Base-by-base conservation (phyloP, 148 eudicot genomes). In the Selenicereus undatus region DNA sequence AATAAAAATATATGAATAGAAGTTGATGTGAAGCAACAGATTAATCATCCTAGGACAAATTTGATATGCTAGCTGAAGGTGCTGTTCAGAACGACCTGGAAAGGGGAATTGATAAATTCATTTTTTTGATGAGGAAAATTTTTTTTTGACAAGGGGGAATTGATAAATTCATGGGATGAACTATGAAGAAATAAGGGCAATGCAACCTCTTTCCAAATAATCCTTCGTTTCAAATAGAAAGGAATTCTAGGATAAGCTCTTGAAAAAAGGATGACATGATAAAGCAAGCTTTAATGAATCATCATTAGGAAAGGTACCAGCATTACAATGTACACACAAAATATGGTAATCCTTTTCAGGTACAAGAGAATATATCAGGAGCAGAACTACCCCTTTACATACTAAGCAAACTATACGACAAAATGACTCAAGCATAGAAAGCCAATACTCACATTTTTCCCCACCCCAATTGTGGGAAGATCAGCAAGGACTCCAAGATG, bases 401-500 rank as follows among this genome's bases (percentile, higher is more conserved):
- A 18, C 27, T 39, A 24, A 71, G 39, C 52, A 4, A 39, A 39
- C 3, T 72, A 16, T 42, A 48, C 16, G 36, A 26, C 51, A 69
- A 56, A 81, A 66, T 22, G 77, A 69, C 35, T 58, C 11, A 69
- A 42, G 60, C 51, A 42, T 70, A 36, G 35, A 71, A 60, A 73
- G 30, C 43, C 42, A 72, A 56, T 82, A 84, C 98, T 89, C 89
- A 94, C 97, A 85, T 91, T 93, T 89, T 93, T 96, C 76, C 97
- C 99, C 56, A 96, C 85, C 77, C 99, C 97, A 78, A 93, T 88
- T 51, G 98, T 86, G 27, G 99, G 98, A 81, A 96, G 84, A 89
- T 90, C 88, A 79, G 90, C 95, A 70, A 93, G 83, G 81, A 96
- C 97, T 62, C 99, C 99, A 76, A 96, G 91, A 82, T 96, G 99